These are phyloP conservation scores for Psidium guajava DNA, from an alignment of 345 rosid species.

Conservation along the genomic window DNA sequence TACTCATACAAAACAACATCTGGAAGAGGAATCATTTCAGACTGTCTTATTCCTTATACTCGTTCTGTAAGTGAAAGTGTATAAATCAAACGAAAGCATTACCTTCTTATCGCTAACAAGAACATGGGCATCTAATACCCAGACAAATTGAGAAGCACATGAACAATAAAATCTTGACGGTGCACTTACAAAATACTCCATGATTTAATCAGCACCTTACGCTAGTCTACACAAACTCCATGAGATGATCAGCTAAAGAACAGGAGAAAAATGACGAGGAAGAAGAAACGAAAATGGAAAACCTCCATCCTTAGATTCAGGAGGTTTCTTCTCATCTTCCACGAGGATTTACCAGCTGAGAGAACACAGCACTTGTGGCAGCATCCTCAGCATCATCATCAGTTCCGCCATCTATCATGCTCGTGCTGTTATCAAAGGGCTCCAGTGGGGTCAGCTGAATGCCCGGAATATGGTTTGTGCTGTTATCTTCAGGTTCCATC, in stretches of 20 bases:
- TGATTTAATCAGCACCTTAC: background rate
- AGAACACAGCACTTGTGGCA: constrained; percentile 88
- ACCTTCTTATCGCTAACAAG: background rate
- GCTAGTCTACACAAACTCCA: background rate
- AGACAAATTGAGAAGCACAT: background rate
- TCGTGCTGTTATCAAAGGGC: constrained; percentile 79
- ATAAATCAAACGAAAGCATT: background rate
- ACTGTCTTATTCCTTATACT: background rate
- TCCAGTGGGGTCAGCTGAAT: constrained; percentile 79
- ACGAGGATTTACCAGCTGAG: constrained; percentile 96
- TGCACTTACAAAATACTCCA: background rate
- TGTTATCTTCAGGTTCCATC: constrained; percentile 89
- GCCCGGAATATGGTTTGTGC: constrained; percentile 87
- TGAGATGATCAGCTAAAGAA: background rate
- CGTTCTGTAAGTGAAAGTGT: background rate
- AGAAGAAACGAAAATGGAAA: constrained; percentile 3
- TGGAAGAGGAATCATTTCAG: background rate
- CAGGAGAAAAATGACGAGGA: background rate
- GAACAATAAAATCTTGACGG: background rate
- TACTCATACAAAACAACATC: background rate
- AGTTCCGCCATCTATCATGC: constrained; percentile 55
- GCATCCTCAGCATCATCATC: constrained; percentile 81
- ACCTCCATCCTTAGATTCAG: background rate
- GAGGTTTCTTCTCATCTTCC: constrained; percentile 48
- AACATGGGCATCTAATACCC: background rate